Conservation (phyloP, 129 eudicot species). For the Silybum marianum region DNA sequence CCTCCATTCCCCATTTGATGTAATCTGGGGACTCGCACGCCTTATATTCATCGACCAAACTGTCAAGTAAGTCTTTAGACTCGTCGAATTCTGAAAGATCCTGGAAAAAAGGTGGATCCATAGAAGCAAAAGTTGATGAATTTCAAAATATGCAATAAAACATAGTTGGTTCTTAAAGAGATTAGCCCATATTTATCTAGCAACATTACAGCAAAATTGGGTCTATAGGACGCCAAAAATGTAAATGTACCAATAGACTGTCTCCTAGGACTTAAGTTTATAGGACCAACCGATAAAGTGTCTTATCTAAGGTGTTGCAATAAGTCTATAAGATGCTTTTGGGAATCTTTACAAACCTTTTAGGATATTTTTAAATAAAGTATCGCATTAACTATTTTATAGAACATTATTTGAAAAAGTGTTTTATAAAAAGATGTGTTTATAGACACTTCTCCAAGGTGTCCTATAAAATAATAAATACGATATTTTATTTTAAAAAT, state of each 20-base stretch:
- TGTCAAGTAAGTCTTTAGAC: slow-evolving; percentile 74
- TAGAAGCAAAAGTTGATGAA: neutral
- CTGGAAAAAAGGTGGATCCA: slow-evolving; percentile 39
- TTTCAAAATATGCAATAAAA: neutral
- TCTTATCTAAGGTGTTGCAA: neutral
- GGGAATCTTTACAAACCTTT: neutral
- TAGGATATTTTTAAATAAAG: too few relatives aligned
- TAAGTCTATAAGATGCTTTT: neutral
- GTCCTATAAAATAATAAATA: neutral
- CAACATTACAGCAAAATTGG: neutral
- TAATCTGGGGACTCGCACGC: slow-evolving; percentile 90
- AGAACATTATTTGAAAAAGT: too few relatives aligned
- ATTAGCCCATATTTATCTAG: neutral
- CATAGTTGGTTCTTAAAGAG: neutral
- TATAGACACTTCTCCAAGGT: neutral
- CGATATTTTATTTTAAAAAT: too few relatives aligned
- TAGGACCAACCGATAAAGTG: neutral
- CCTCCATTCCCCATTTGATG: slow-evolving; percentile 97
- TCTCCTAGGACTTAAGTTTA: neutral
- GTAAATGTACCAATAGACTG: too few relatives aligned
- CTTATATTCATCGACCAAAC: slow-evolving; percentile 87
- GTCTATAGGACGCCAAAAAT: neutral
- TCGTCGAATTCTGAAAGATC: slow-evolving; percentile 91
- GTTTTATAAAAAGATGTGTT: too few relatives aligned
- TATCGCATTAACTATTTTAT: too few relatives aligned